A percentile compares a stretch with the other conserved stretches of the same genome.
Evolutionary conservation across 2,329 filamentous ascomycete genomes (phyloP).

Genomic region (Chaetomiaceae sp.): DNA sequence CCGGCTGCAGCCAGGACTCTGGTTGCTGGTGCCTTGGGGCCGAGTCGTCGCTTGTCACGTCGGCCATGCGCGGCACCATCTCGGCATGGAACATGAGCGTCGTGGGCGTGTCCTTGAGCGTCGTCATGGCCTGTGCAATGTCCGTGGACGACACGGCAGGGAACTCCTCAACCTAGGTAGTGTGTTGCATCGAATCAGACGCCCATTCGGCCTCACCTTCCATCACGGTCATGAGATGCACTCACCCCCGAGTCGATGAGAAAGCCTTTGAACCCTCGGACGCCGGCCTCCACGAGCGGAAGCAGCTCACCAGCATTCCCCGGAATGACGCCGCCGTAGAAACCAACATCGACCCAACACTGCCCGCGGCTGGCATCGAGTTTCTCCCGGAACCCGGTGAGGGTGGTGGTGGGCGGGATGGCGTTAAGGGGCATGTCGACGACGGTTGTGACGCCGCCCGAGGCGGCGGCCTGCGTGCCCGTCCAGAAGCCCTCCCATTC

Average conservation of each 20-base stretch:
- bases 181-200: slow-evolving; percentile 8
- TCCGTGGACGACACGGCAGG: slow-evolving; percentile 79
- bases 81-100: slow-evolving; percentile 99
- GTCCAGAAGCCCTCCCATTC: slow-evolving; percentile 99
- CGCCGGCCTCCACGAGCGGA: slow-evolving; percentile 74
- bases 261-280: slow-evolving; percentile 96
- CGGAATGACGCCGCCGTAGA: slow-evolving; percentile 91
- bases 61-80: slow-evolving; percentile 84
- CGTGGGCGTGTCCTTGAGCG: slow-evolving; percentile 73
- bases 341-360: slow-evolving; percentile 98
- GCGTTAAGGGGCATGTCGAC: slow-evolving; percentile 97
- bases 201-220: background rate
- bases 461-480: slow-evolving; percentile 86
- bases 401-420: slow-evolving; percentile 90
- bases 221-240: slow-evolving; percentile 18
- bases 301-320: slow-evolving; percentile 78
- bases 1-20: slow-evolving; percentile 61
- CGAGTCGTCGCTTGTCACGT: slow-evolving; percentile 51
- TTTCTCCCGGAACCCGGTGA: slow-evolving; percentile 77
- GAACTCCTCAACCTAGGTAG: slow-evolving; percentile 78
- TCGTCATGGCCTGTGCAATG: slow-evolving; percentile 71
- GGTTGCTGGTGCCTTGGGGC: slow-evolving; percentile 68
- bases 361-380: slow-evolving; percentile 74
- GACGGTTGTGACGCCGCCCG: slow-evolving; percentile 93
- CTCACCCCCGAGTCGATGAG: slow-evolving; percentile 91